A percentile compares a stretch with the other conserved stretches of the same genome.
These are phyloP conservation scores for Plantago ovata DNA, from an alignment of 257 asterid genomes.

Conservation along the genomic window DNA sequence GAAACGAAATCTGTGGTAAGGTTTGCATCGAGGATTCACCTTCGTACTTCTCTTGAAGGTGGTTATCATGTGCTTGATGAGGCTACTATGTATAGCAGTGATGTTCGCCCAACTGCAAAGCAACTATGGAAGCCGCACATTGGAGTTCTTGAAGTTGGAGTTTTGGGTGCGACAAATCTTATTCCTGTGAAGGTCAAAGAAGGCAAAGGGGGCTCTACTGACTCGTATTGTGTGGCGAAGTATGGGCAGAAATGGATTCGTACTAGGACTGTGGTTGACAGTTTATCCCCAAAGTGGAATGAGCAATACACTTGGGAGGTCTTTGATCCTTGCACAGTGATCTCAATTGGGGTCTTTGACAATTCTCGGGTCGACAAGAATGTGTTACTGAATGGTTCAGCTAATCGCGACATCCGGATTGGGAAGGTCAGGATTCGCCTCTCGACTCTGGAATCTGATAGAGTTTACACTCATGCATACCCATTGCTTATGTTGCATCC, in stretches of 20 bases:
- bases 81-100: conserved; percentile 82
- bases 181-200: conserved; percentile 78
- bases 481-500: conserved; percentile 80
- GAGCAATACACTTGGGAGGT: conserved; percentile 98
- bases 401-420: conserved; percentile 54
- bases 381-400: conserved; percentile 16
- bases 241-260: conserved; percentile 89
- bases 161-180: conserved; percentile 66
- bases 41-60: conserved; percentile 73
- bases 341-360: conserved; percentile 76
- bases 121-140: conserved; percentile 89
- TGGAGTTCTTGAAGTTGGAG: conserved; percentile 86
- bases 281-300: conserved; percentile 75
- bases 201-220: conserved; percentile 79
- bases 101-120: conserved; percentile 78
- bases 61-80: conserved; percentile 92
- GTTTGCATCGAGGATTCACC: conserved; percentile 76
- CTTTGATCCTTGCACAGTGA: conserved; percentile 84
- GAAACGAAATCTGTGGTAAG: conserved; percentile 46
- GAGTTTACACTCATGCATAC: conserved; percentile 79
- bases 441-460: conserved; percentile 74
- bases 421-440: conserved; percentile 78
- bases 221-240: conserved; percentile 73
- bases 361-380: conserved; percentile 64
- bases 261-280: conserved; percentile 76